phyloP scores from a whole-genome alignment of 495 filamentous ascomycete genomes.

The Entonaema liquescens region DNA sequence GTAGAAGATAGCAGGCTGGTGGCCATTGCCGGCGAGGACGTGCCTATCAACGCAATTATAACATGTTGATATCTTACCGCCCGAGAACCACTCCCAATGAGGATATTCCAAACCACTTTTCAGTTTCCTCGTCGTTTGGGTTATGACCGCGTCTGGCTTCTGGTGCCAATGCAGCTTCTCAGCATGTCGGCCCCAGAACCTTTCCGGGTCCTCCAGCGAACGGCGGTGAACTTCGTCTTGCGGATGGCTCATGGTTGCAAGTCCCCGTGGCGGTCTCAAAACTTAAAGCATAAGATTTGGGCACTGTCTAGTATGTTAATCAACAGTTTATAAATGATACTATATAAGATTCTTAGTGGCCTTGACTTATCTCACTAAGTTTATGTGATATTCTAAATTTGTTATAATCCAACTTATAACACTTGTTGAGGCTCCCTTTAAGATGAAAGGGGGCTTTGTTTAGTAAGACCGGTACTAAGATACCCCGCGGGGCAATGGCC shows the following conservation, averaged over 20 bases:
- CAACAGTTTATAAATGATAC: neutral
- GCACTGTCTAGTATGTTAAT: neutral
- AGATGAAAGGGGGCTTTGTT: constrained; percentile 10
- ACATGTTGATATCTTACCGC: constrained; percentile 86
- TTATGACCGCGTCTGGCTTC: constrained; percentile 62
- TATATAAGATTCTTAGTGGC: neutral
- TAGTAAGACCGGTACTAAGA: constrained; percentile 35
- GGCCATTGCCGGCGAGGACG: constrained; percentile 77
- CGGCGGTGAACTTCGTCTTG: constrained; percentile 62
- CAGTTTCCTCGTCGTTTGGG: constrained; percentile 53
- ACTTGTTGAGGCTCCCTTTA: neutral
- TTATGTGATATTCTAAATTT: too few relatives aligned
- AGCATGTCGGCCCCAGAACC: constrained; percentile 82
- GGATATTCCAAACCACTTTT: constrained; percentile 51
- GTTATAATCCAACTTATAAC: constrained; percentile 4
- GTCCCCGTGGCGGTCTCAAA: neutral
- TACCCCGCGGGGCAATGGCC: constrained; percentile 32
- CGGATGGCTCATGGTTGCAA: constrained; percentile 44
- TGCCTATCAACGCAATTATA: constrained; percentile 94
- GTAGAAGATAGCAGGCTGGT: constrained; percentile 80
- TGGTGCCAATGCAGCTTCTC: constrained; percentile 81
- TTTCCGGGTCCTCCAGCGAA: constrained; percentile 68
- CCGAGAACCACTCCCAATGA: constrained; percentile 89
- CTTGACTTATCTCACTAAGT: constrained; percentile 3
- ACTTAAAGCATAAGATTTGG: constrained; percentile 7